phyloP scores from a whole-genome alignment of 345 rosid species.

The Hibiscus mutabilis region DNA sequence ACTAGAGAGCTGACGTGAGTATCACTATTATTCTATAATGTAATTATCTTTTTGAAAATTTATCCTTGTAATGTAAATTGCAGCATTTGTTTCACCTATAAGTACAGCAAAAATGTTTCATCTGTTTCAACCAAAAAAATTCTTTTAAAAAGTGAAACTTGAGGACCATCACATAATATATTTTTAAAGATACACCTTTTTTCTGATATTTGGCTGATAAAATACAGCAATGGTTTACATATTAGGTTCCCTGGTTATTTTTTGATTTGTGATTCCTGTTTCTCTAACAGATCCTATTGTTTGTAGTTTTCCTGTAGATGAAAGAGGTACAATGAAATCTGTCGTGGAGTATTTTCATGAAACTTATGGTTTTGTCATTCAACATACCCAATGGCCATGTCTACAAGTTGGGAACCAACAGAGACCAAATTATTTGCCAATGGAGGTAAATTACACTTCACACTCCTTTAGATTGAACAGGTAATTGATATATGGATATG shows the following conservation, averaged over 20 bases:
- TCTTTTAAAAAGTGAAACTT: neutral
- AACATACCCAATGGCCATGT: constrained; percentile 77
- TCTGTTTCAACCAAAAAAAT: neutral
- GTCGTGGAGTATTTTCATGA: constrained; percentile 81
- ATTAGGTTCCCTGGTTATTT: neutral
- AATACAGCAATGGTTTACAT: neutral
- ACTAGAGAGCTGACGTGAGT: constrained; percentile 86
- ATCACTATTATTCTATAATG: neutral
- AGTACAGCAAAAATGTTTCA: neutral
- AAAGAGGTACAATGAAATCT: constrained; percentile 76
- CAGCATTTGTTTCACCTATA: neutral
- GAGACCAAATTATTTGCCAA: constrained; percentile 87
- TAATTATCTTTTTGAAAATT: neutral
- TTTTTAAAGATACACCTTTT: neutral
- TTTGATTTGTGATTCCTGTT: neutral
- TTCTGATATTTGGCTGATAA: neutral
- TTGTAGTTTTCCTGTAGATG: constrained; percentile 78
- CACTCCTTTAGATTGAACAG: neutral
- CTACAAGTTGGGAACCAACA: constrained; percentile 89
- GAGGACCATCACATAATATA: neutral
- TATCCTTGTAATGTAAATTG: neutral
- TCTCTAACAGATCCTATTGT: constrained; percentile 9
- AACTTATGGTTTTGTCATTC: constrained; percentile 67
- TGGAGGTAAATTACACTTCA: constrained; percentile 49
- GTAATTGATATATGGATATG: neutral